Evolutionary conservation across 176 grass and related monocot species (phyloP).

Genomic region (Oryza longistaminata): DNA sequence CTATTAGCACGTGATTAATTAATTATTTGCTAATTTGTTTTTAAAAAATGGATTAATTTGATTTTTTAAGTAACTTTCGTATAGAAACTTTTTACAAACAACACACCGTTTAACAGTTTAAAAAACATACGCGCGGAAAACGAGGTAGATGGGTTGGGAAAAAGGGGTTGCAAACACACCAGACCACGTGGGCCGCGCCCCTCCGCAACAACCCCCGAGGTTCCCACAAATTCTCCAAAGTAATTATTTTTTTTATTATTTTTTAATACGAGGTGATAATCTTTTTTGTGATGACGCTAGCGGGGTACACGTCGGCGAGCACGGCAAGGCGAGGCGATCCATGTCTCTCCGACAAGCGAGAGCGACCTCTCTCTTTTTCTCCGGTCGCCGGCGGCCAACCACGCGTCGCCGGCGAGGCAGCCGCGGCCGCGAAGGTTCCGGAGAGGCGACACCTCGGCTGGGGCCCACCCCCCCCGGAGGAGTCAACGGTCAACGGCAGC

Average conservation of each 20-base stretch:
- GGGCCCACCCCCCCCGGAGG: neutral
- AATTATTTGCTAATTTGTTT: too few relatives aligned
- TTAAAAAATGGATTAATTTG: too few relatives aligned
- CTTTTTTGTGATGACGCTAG: neutral
- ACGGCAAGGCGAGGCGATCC: neutral
- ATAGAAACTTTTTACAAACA: too few relatives aligned
- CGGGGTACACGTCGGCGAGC: slow-evolving; percentile 8
- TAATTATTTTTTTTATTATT: too few relatives aligned
- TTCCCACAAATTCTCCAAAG: neutral
- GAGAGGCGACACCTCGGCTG: slow-evolving; percentile 22
- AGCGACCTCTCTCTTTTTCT: neutral
- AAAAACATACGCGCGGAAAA: too few relatives aligned
- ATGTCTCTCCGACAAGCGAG: neutral
- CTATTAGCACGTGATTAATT: too few relatives aligned
- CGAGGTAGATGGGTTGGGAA: too few relatives aligned
- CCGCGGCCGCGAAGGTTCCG: slow-evolving; percentile 6
- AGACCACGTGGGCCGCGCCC: neutral
- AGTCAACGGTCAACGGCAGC: slow-evolving; percentile 12
- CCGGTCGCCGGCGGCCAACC: slow-evolving; percentile 11
- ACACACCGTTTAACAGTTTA: too few relatives aligned
- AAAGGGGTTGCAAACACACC: too few relatives aligned
- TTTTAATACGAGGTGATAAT: neutral
- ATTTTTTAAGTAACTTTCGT: too few relatives aligned
- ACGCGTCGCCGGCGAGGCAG: neutral
- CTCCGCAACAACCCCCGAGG: neutral